Conservation (phyloP, 2,329 filamentous ascomycete genomes). For the Penicillium sp. region DNA sequence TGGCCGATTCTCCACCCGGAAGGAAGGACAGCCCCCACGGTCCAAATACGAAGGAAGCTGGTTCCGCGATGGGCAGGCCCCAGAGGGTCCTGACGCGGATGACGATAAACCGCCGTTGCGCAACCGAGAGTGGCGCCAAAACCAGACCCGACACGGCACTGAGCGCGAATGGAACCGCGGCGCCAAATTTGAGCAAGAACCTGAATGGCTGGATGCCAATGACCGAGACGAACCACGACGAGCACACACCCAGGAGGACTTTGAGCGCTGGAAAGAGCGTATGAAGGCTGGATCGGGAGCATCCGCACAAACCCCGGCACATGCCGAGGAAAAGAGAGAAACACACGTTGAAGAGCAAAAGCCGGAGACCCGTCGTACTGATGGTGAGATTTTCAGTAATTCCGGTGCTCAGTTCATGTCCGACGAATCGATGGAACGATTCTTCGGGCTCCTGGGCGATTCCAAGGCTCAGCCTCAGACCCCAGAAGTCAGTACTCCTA, state of each 20-base stretch:
- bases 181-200: conserved; percentile 68
- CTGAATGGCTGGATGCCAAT: conserved; percentile 83
- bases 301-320: conserved; percentile 29
- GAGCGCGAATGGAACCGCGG: conserved; percentile 56
- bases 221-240: conserved; percentile 64
- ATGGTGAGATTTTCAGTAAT: conserved; percentile 53
- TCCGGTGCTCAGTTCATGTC: conserved; percentile 60
- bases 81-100: conserved; percentile 37
- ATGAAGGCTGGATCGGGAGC: conserved; percentile 68
- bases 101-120: conserved; percentile 49
- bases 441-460: conserved; percentile 64
- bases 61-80: conserved; percentile 60
- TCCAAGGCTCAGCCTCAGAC: conserved; percentile 42
- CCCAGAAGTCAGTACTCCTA: conserved; percentile 39
- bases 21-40: conserved; percentile 60
- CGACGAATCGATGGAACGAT: conserved; percentile 70
- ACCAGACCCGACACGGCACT: conserved; percentile 42
- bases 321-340: conserved; percentile 47
- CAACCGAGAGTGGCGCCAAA: conserved; percentile 64
- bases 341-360: conserved; percentile 31
- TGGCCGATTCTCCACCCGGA: conserved; percentile 52
- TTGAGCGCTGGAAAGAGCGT: conserved; percentile 88
- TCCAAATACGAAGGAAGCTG: conserved; percentile 70
- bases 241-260: conserved; percentile 81
- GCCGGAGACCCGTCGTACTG: conserved; percentile 40